These are phyloP conservation scores for Lachnum nothofagi DNA, from an alignment of 2,329 filamentous ascomycete species.

Conservation along the genomic window DNA sequence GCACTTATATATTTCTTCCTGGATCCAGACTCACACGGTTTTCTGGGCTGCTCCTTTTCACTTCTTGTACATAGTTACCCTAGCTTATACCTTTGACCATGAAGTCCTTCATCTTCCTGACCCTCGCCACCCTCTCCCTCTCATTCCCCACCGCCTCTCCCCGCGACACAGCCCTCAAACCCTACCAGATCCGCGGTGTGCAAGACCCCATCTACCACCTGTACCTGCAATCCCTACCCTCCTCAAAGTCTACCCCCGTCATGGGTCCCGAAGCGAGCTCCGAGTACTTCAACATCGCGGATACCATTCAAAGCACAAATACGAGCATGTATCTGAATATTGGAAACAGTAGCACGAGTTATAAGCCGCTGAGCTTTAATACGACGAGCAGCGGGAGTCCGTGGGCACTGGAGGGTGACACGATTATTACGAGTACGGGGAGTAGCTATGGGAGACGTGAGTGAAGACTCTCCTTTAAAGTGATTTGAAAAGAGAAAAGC, in stretches of 20 bases:
- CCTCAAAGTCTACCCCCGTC: slow-evolving; percentile 38
- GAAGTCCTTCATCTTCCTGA: slow-evolving; percentile 2
- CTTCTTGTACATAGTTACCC: slow-evolving; percentile 1
- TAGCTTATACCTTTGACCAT: neutral
- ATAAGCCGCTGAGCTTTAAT: slow-evolving; percentile 47
- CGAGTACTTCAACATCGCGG: slow-evolving; percentile 46
- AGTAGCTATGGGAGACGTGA: slow-evolving; percentile 41
- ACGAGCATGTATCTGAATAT: slow-evolving; percentile 46
- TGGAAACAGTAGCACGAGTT: slow-evolving; percentile 41
- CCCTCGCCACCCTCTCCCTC: neutral
- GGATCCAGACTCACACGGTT: neutral
- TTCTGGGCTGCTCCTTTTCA: neutral
- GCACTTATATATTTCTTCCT: neutral
- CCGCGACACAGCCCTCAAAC: slow-evolving; percentile 8
- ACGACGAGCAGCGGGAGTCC: slow-evolving; percentile 39
- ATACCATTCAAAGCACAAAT: slow-evolving; percentile 46
- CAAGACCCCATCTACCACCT: slow-evolving; percentile 47
- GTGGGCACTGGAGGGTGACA: slow-evolving; percentile 47
- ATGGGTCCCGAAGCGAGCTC: slow-evolving; percentile 47
- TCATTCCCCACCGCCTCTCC: neutral
- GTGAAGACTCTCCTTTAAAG: slow-evolving; percentile 4
- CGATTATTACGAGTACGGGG: slow-evolving; percentile 42
- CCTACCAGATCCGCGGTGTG: slow-evolving; percentile 47
- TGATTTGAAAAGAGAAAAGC: neutral
- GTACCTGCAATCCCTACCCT: slow-evolving; percentile 42